Conservation (phyloP, 768 basidiomycete genomes). For the Hortiboletus flavorubellus region DNA sequence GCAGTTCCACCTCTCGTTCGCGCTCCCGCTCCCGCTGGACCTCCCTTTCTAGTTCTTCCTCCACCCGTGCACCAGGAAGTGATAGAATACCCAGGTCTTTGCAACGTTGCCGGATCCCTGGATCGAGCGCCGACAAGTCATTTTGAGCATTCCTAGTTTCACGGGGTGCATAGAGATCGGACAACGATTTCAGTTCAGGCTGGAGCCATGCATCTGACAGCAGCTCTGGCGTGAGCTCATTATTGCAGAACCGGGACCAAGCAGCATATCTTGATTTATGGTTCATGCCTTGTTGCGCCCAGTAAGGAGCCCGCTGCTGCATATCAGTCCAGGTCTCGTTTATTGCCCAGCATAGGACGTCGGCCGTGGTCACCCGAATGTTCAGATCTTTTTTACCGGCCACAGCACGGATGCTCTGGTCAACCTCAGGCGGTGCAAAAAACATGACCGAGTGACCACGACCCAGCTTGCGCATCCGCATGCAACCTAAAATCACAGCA, state of each 20-base stretch:
- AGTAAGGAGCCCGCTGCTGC: too few species aligned
- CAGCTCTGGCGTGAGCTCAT: background rate
- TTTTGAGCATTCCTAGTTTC: background rate
- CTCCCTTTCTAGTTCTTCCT: conserved; percentile 46
- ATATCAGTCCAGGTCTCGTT: conserved; percentile 34
- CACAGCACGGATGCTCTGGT: conserved; percentile 32
- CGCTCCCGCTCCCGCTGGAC: conserved; percentile 39
- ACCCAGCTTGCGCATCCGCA: conserved; percentile 49
- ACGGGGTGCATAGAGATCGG: conserved; percentile 30
- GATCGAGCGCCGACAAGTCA: background rate
- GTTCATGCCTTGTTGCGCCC: too few species aligned
- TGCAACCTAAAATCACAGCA: conserved; percentile 36
- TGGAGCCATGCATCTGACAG: conserved; percentile 34
- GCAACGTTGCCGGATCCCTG: conserved; percentile 6
- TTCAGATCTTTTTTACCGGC: conserved; percentile 3
- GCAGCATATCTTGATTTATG: too few species aligned
- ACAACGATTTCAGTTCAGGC: conserved; percentile 34
- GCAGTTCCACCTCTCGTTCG: conserved; percentile 37
- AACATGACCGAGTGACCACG: conserved; percentile 18
- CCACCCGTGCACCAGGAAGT: conserved; percentile 18
- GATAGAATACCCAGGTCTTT: conserved; percentile 8
- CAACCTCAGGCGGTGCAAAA: conserved; percentile 39
- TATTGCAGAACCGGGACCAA: background rate
- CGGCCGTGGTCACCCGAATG: conserved; percentile 3
- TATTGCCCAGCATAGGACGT: conserved; percentile 44